phyloP scores from a whole-genome alignment of 1,284 basidiomycete genomes.

The Ceratobasidium papillatum region DNA sequence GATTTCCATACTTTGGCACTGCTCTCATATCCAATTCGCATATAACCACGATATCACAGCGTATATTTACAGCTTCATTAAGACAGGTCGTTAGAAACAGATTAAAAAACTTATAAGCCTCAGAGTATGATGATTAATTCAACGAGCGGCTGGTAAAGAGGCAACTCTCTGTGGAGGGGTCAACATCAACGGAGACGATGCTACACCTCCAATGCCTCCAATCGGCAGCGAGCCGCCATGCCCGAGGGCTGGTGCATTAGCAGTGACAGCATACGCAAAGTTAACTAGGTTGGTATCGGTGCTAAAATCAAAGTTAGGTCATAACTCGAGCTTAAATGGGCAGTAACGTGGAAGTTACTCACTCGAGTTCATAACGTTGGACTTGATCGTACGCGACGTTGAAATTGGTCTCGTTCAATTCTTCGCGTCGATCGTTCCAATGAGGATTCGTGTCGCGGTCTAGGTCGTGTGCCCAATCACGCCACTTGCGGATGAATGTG shows the following conservation, averaged over 20 bases:
- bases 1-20: no score
- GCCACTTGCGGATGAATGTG: conserved; percentile 35
- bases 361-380: conserved; percentile 34
- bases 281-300: conserved; percentile 22
- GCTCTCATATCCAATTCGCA: background rate
- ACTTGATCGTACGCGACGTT: conserved; percentile 31
- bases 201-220: conserved; percentile 18
- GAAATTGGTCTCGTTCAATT: conserved; percentile 27
- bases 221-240: background rate
- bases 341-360: background rate
- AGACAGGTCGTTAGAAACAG: background rate
- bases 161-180: conserved; percentile 1
- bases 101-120: background rate
- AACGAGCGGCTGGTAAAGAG: background rate
- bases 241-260: background rate
- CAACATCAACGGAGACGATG: conserved; percentile 10
- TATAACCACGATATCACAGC: background rate
- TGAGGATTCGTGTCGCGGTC: conserved; percentile 1
- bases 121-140: background rate
- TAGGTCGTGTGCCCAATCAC: conserved; percentile 31
- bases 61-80: background rate
- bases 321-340: background rate
- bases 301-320: background rate
- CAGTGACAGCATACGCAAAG: conserved; percentile 26
- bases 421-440: conserved; percentile 10